These are phyloP conservation scores for Codiaeum variegatum DNA, from an alignment of 441 rosid genomes.

Conservation along the genomic window DNA sequence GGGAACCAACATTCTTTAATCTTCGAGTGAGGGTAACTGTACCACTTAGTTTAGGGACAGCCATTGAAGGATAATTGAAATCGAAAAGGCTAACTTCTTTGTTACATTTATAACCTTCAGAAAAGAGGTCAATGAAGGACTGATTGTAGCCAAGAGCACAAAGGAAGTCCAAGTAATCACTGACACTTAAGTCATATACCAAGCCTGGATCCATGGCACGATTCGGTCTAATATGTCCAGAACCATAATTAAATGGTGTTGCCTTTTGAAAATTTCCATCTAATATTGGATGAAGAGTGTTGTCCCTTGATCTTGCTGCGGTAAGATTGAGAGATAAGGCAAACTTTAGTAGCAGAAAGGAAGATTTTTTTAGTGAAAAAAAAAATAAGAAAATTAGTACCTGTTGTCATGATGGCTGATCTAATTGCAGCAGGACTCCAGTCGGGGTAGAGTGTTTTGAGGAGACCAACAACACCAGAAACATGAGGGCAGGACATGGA, in stretches of 20 bases:
- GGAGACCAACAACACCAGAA: conserved; percentile 53
- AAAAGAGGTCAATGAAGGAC: conserved; percentile 26
- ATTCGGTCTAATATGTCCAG: conserved; percentile 66
- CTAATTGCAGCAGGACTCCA: conserved; percentile 62
- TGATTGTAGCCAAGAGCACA: conserved; percentile 56
- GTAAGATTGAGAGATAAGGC: background rate
- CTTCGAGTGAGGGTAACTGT: conserved; percentile 34
- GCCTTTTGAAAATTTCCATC: conserved; percentile 31
- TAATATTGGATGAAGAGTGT: conserved; percentile 36
- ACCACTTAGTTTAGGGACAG: conserved; percentile 31
- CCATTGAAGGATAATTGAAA: conserved; percentile 65
- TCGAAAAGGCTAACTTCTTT: conserved; percentile 23
- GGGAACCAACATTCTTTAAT: conserved; percentile 47
- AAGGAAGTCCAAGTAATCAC: conserved; percentile 55
- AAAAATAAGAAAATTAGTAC: conserved; percentile 15
- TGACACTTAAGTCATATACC: conserved; percentile 40
- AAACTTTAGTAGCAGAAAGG: background rate
- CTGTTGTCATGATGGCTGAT: conserved; percentile 65
- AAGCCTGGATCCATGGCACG: conserved; percentile 61
- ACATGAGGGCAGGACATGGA: conserved; percentile 74
- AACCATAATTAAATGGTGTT: conserved; percentile 50
- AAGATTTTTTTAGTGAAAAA: background rate
- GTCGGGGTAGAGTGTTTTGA: conserved; percentile 40
- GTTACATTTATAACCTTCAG: conserved; percentile 28
- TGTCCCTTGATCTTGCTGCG: conserved; percentile 57